Evolutionary conservation across 2,329 filamentous ascomycete genomes (phyloP).

Genomic region (Xylaria sp.): DNA sequence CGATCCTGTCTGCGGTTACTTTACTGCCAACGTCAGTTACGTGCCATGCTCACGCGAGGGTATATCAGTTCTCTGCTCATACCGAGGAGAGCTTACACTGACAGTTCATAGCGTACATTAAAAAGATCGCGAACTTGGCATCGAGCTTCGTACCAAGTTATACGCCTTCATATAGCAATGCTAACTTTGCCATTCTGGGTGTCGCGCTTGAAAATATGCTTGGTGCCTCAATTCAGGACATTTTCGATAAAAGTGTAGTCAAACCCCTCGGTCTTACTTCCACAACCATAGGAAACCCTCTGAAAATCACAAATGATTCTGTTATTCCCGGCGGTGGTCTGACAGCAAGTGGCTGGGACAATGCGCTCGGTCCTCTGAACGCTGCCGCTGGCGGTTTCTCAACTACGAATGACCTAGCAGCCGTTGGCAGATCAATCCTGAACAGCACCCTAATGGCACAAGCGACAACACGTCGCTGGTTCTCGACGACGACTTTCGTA

Average conservation of each 20-base stretch:
- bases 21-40: background rate
- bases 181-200: background rate
- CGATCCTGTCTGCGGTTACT: background rate
- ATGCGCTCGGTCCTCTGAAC: background rate
- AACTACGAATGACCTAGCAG: background rate
- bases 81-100: background rate
- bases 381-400: background rate
- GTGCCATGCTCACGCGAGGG: background rate
- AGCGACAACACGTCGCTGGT: background rate
- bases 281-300: background rate
- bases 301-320: background rate
- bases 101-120: background rate
- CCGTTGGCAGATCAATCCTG: background rate
- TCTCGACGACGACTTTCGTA: background rate
- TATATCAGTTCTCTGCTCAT: background rate
- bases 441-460: background rate
- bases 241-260: background rate
- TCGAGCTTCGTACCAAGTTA: background rate
- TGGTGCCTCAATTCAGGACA: background rate
- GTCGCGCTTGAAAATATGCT: background rate
- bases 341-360: background rate
- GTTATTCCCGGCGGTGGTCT: background rate
- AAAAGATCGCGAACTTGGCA: background rate
- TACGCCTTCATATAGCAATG: background rate
- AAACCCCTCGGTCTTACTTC: background rate